Conservation (phyloP, 2,329 filamentous ascomycete genomes). For the Keithomyces neogunnii region DNA sequence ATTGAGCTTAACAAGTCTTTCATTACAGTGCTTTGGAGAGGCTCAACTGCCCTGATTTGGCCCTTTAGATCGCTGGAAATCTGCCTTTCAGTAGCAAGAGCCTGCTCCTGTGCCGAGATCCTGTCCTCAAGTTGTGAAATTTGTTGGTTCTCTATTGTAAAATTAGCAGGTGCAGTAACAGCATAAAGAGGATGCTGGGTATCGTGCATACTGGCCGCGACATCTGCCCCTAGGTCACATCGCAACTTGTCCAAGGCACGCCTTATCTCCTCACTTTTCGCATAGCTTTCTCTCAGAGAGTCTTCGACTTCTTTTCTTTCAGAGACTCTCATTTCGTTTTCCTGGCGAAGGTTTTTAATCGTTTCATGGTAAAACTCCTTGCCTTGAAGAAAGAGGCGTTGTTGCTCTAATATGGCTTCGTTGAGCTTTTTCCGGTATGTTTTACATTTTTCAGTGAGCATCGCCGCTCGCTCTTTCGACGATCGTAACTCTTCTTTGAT, state of each 20-base stretch:
- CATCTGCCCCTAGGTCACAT: conserved; percentile 12
- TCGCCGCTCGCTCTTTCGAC: conserved; percentile 12
- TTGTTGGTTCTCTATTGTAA: conserved; percentile 14
- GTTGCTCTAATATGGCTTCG: conserved; percentile 36
- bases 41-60: not conserved
- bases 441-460: conserved; percentile 24
- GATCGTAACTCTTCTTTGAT: conserved; percentile 17
- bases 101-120: conserved; percentile 12
- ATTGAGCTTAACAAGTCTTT: not conserved
- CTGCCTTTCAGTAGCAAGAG: conserved; percentile 2
- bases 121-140: conserved; percentile 16
- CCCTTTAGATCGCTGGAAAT: not conserved
- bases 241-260: conserved; percentile 20
- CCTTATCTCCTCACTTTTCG: conserved; percentile 24
- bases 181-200: not conserved
- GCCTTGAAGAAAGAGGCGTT: conserved; percentile 29
- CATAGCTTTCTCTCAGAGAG: conserved; percentile 18
- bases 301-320: conserved; percentile 16
- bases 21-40: not conserved
- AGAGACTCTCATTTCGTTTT: conserved; percentile 17
- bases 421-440: conserved; percentile 32
- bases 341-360: conserved; percentile 24
- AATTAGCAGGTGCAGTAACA: not conserved
- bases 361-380: conserved; percentile 24
- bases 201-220: conserved; percentile 14